phyloP scores from a whole-genome alignment of 805 yeast species.

The Ogataea chonburiensis region DNA sequence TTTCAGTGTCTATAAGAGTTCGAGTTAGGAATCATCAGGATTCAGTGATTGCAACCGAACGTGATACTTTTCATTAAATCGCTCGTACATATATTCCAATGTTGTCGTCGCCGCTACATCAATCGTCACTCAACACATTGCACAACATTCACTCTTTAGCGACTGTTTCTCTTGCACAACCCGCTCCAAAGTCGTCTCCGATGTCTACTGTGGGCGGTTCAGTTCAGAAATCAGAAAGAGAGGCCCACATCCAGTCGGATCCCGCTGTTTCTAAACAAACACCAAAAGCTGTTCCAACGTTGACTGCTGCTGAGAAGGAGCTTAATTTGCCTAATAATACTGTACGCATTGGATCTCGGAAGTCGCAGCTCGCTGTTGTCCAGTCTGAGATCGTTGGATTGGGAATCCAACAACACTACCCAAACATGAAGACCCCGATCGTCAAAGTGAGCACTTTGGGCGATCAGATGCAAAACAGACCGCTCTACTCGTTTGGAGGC shows the following conservation, averaged over 20 bases:
- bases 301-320: conserved; percentile 20
- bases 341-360: conserved; percentile 78
- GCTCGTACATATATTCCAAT: no score
- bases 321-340: conserved; percentile 16
- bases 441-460: conserved; percentile 84
- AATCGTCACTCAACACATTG: conserved; percentile 17
- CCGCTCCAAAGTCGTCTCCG: conserved; percentile 8
- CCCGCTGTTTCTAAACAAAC: conserved; percentile 1
- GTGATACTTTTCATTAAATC: no score
- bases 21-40: conserved; percentile 1
- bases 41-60: no score
- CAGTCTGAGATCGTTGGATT: conserved; percentile 77
- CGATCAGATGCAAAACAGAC: conserved; percentile 80
- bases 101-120: conserved; percentile 25
- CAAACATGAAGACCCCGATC: conserved; percentile 69
- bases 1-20: not conserved
- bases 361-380: conserved; percentile 80
- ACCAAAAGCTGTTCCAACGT: conserved; percentile 7
- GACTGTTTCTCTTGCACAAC: conserved; percentile 8
- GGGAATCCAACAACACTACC: conserved; percentile 53
- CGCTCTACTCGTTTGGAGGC: conserved; percentile 93
- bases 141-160: conserved; percentile 21
- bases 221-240: conserved; percentile 1
- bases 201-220: conserved; percentile 2
- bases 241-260: conserved; percentile 2